Percentiles rank a stretch among this genome's conserved stretches.
Conservation (phyloP, 2,329 filamentous ascomycete species). For the Aspergillus uvarum region DNA sequence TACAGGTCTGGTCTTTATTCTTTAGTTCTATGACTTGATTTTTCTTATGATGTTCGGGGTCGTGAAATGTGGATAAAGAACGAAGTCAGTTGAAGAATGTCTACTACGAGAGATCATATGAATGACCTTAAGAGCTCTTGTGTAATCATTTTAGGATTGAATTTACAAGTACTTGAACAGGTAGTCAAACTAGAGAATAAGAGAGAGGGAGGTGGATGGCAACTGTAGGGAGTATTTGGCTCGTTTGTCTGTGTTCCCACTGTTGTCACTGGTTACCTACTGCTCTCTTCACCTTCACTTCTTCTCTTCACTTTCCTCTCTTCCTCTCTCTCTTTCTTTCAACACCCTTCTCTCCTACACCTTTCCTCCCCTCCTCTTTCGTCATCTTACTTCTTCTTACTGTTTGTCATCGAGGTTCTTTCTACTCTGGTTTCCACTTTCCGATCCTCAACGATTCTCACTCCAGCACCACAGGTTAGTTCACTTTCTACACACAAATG, state of each 20-base stretch:
- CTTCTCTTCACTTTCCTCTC: too few species aligned
- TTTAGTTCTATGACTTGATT: too few species aligned
- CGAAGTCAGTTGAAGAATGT: too few species aligned
- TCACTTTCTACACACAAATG: not conserved
- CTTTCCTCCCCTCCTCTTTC: not conserved
- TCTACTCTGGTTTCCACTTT: not conserved
- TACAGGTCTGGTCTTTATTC: too few species aligned
- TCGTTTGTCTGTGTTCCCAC: not conserved
- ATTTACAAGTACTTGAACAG: not conserved
- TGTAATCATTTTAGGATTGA: not conserved
- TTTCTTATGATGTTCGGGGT: too few species aligned
- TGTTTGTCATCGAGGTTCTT: not conserved
- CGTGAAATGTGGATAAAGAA: too few species aligned
- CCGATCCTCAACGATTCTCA: not conserved
- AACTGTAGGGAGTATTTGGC: not conserved
- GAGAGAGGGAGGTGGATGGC: not conserved
- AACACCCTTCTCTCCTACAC: not conserved
- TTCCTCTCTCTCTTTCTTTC: not conserved
- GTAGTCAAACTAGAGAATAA: not conserved
- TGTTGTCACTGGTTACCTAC: not conserved
- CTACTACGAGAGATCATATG: too few species aligned
- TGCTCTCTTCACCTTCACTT: not conserved
- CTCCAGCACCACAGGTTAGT: not conserved
- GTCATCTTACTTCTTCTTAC: not conserved
- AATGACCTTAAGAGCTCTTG: too few species aligned